Percentiles rank a stretch among this genome's conserved stretches.
Evolutionary conservation across 306 rosid species (phyloP).

Genomic region (Medicago ruthenica): DNA sequence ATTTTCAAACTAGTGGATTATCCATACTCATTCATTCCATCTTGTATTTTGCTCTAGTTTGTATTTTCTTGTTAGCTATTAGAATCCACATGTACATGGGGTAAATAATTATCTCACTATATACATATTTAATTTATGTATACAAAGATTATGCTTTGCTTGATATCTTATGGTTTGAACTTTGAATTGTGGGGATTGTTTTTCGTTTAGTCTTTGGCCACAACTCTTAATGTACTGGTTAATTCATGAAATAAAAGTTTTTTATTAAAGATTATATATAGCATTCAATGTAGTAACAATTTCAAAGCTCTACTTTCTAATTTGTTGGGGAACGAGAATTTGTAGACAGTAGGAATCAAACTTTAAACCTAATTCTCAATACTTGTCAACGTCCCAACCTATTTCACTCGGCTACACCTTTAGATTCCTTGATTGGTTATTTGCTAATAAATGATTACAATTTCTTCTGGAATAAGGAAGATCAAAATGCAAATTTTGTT

Average conservation of each 20-base stretch:
- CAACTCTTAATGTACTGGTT: neutral
- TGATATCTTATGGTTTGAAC: neutral
- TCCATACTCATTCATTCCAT: slow-evolving; percentile 78
- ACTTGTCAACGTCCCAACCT: no score
- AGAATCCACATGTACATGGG: slow-evolving; percentile 78
- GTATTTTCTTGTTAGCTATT: slow-evolving; percentile 80
- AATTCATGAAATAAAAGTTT: neutral
- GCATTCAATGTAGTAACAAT: neutral
- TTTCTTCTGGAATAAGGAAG: neutral
- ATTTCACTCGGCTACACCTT: neutral
- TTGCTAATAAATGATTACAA: no score
- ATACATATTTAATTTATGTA: neutral
- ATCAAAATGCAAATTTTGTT: neutral
- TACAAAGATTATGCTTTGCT: neutral
- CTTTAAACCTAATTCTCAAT: no score
- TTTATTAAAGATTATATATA: neutral
- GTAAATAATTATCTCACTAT: neutral
- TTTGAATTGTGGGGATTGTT: neutral
- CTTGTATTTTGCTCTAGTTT: slow-evolving; percentile 77
- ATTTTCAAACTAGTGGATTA: slow-evolving; percentile 76
- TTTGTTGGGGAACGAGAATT: neutral
- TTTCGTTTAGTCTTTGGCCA: neutral
- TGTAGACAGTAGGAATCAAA: no score
- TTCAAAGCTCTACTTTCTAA: no score
- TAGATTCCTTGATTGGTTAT: neutral